These are phyloP conservation scores for Sequoia sempervirens DNA, from an alignment of 75 land plant species.

Conservation along the genomic window DNA sequence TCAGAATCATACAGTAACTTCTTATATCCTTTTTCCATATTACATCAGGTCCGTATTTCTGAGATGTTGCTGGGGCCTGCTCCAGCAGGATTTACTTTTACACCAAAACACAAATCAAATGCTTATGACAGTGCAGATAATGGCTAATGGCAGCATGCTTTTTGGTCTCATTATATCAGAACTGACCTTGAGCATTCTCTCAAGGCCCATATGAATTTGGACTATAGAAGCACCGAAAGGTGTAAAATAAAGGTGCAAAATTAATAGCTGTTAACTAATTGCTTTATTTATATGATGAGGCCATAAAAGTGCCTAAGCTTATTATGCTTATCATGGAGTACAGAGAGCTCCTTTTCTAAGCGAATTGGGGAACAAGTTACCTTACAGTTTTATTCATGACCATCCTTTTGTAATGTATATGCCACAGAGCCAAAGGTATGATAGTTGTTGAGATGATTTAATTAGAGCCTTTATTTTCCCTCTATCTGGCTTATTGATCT, in stretches of 20 bases:
- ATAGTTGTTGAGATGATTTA: background rate
- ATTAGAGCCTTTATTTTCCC: background rate
- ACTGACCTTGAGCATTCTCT: background rate
- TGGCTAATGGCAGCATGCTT: constrained; percentile 52
- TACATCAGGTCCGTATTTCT: constrained; percentile 74
- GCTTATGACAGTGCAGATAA: constrained; percentile 96
- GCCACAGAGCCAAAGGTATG: background rate
- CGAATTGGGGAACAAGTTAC: background rate
- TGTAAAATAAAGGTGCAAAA: no score
- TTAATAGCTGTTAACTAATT: no score
- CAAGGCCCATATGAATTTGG: background rate
- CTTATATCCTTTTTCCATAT: background rate
- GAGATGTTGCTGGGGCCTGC: constrained; percentile 96
- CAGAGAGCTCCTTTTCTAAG: background rate
- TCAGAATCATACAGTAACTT: background rate
- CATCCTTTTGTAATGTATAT: background rate
- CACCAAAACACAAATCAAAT: constrained; percentile 98
- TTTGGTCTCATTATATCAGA: background rate
- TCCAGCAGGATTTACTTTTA: constrained; percentile 78
- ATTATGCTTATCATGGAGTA: background rate
- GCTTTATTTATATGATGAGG: background rate
- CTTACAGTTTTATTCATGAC: background rate
- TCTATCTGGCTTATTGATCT: background rate
- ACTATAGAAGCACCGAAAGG: background rate
- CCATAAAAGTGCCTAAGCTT: background rate